phyloP scores from a whole-genome alignment of 1,284 basidiomycete species.

The Fomitopsis pinicola region DNA sequence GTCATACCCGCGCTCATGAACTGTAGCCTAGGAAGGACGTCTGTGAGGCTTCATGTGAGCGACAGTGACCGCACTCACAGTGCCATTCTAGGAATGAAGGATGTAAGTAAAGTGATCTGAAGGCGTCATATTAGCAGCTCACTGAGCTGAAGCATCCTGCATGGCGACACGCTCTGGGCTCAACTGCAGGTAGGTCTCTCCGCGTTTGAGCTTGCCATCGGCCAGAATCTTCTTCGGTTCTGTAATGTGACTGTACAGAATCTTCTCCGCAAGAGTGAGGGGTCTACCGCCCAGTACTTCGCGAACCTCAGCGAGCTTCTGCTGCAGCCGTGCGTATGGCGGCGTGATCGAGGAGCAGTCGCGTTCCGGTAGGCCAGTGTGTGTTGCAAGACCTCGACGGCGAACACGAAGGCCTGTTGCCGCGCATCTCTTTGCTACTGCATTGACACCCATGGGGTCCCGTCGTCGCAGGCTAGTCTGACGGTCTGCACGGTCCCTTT shows the following conservation, averaged over 20 bases:
- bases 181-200: conserved; percentile 89
- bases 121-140: conserved; percentile 26
- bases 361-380: conserved; percentile 50
- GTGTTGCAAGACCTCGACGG: conserved; percentile 47
- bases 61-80: conserved; percentile 44
- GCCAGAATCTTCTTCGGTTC: conserved; percentile 76
- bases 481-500: conserved; percentile 15
- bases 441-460: conserved; percentile 8
- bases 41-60: background rate
- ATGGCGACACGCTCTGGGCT: conserved; percentile 94
- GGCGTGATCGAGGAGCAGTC: conserved; percentile 83
- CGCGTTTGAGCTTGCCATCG: conserved; percentile 69
- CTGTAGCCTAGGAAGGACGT: conserved; percentile 62
- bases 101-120: background rate
- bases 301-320: conserved; percentile 75
- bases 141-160: conserved; percentile 99
- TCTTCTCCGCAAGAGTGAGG: conserved; percentile 95
- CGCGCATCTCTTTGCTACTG: conserved; percentile 9
- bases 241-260: conserved; percentile 90
- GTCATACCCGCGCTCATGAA: conserved; percentile 97
- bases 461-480: background rate
- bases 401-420: conserved; percentile 4
- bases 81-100: conserved; percentile 58
- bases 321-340: conserved; percentile 77
- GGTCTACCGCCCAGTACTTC: conserved; percentile 65